Percentiles rank a stretch among this genome's conserved stretches.
Conservation (phyloP, 257 asterid species). For the Solanum verrucosum region DNA sequence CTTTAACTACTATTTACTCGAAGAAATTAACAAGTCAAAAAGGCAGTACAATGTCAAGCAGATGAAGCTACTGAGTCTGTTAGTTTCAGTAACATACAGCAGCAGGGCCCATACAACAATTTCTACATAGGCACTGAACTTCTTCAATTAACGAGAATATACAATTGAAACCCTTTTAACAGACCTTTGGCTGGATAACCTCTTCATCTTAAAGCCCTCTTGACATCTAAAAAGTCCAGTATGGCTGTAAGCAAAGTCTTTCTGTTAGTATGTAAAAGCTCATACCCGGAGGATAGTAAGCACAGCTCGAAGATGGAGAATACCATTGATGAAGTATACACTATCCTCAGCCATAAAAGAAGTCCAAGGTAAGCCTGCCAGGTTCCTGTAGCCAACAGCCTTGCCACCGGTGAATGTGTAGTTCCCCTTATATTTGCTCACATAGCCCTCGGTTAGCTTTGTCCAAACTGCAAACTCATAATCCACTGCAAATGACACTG, state of each 20-base stretch:
- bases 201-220: neutral
- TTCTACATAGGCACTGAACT: neutral
- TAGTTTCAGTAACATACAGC: neutral
- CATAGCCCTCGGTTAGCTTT: neutral
- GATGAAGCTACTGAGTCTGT: neutral
- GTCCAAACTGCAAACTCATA: slow-evolving; percentile 8
- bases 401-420: slow-evolving; percentile 8
- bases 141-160: neutral
- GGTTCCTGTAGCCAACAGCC: slow-evolving; percentile 6
- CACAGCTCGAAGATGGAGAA: slow-evolving; percentile 12
- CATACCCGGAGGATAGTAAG: neutral
- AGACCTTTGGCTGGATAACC: neutral
- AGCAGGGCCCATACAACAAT: neutral
- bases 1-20: neutral
- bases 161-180: neutral
- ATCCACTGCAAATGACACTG: slow-evolving; percentile 3
- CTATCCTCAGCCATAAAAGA: slow-evolving; percentile 1
- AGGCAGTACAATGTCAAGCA: neutral
- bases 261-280: neutral
- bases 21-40: neutral
- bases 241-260: neutral
- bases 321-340: slow-evolving; percentile 5
- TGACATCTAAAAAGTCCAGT: neutral
- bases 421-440: slow-evolving; percentile 9
- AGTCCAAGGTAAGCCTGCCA: slow-evolving; percentile 9